Conservation (phyloP, 805 yeast genomes). For the Saccharomycopsis sp. region DNA sequence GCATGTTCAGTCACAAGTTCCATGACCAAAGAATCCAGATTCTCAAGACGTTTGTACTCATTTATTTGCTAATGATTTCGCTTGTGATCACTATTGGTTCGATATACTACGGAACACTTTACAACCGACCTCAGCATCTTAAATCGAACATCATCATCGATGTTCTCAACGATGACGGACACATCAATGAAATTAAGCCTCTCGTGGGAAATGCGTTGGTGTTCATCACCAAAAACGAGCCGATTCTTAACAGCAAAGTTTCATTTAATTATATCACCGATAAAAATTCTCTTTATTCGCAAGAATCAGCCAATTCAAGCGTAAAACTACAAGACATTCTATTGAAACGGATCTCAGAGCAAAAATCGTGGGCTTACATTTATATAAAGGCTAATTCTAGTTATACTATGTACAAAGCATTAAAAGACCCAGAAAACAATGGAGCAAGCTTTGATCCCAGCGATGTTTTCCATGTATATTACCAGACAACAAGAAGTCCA, state of each 20-base stretch:
- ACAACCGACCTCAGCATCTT: conserved; percentile 11
- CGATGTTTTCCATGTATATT: conserved; percentile 36
- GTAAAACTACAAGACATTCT: background rate
- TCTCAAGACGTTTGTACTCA: conserved; percentile 13
- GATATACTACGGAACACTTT: conserved; percentile 16
- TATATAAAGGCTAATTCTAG: conserved; percentile 47
- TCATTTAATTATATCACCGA: conserved; percentile 5
- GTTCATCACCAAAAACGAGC: conserved; percentile 13
- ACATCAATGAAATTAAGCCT: conserved; percentile 10
- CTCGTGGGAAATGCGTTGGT: conserved; percentile 11
- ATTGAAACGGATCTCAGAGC: conserved; percentile 23
- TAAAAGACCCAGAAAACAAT: conserved; percentile 20
- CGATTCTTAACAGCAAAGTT: conserved; percentile 9
- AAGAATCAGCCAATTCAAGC: background rate
- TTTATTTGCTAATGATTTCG: conserved; percentile 16
- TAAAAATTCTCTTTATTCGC: background rate
- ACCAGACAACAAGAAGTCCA: conserved; percentile 62
- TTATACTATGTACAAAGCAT: conserved; percentile 25
- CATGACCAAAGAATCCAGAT: conserved; percentile 11
- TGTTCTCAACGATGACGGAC: conserved; percentile 15
- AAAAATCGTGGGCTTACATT: conserved; percentile 58
- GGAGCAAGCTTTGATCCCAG: conserved; percentile 9
- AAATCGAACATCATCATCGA: conserved; percentile 8
- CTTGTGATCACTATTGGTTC: conserved; percentile 17
- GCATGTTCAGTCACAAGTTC: conserved; percentile 15